phyloP scores from a whole-genome alignment of 306 rosid species.

The Ammopiptanthus mongolicus region DNA sequence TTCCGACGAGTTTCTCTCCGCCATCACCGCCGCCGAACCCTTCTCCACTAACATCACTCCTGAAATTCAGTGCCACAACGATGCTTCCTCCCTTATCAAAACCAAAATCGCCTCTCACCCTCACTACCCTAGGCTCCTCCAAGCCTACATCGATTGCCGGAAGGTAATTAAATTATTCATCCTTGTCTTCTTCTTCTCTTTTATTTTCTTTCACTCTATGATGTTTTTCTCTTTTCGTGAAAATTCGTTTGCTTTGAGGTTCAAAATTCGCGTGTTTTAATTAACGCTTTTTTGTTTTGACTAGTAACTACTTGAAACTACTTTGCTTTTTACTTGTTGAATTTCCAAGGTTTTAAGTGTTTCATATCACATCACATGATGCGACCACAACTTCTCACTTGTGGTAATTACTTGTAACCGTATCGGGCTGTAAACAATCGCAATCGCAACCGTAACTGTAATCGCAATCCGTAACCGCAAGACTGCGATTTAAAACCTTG shows the following conservation, averaged over 20 bases:
- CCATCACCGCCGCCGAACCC: conserved; percentile 16
- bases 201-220: neutral
- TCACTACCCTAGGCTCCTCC: conserved; percentile 67
- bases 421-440: too few species aligned
- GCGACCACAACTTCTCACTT: too few species aligned
- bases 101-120: conserved; percentile 80
- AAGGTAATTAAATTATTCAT: conserved; percentile 44
- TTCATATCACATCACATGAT: too few species aligned
- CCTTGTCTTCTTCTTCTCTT: neutral
- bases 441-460: too few species aligned
- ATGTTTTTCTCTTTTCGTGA: too few species aligned
- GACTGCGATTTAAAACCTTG: too few species aligned
- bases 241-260: neutral
- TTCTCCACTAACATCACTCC: conserved; percentile 3
- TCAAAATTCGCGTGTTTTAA: too few species aligned
- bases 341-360: too few species aligned
- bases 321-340: too few species aligned
- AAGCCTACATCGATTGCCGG: conserved; percentile 80
- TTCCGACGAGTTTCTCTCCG: conserved; percentile 50
- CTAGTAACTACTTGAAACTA: too few species aligned
- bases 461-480: too few species aligned
- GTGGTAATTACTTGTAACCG: too few species aligned
- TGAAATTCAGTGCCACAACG: conserved; percentile 43
- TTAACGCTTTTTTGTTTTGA: neutral
- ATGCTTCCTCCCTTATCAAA: conserved; percentile 45